A percentile compares a stretch with the other conserved stretches of the same genome.
Conservation (phyloP, 1,139 yeast genomes). For the Yamadazyma spencermartinsiae region DNA sequence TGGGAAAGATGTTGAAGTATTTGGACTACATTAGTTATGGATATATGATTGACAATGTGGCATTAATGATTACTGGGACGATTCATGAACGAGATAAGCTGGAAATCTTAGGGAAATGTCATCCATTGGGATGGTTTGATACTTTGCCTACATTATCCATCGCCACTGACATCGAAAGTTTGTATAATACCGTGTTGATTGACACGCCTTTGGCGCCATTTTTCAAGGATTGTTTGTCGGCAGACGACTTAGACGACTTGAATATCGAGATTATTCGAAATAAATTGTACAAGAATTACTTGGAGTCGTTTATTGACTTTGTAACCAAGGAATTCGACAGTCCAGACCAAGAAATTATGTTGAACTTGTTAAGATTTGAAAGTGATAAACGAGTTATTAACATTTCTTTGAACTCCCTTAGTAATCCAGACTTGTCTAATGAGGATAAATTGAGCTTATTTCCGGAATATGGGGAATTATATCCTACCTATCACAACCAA, state of each 20-base stretch:
- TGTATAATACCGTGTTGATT: constrained; percentile 90
- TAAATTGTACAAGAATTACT: constrained; percentile 85
- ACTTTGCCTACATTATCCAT: constrained; percentile 93
- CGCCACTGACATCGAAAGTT: constrained; percentile 89
- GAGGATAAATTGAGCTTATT: constrained; percentile 71
- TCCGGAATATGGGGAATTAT: constrained; percentile 79
- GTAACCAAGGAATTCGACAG: constrained; percentile 57
- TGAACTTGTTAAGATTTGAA: constrained; percentile 75
- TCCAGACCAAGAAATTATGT: constrained; percentile 85
- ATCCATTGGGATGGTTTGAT: constrained; percentile 98
- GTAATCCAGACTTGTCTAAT: constrained; percentile 66
- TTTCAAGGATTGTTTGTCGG: constrained; percentile 87
- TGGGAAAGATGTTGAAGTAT: constrained; percentile 75
- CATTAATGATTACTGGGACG: constrained; percentile 94
- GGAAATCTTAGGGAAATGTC: constrained; percentile 86
- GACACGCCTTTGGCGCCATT: constrained; percentile 98
- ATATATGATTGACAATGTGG: constrained; percentile 97
- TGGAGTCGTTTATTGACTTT: constrained; percentile 81
- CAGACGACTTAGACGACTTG: constrained; percentile 91
- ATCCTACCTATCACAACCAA: constrained; percentile 70
- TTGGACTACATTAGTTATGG: constrained; percentile 92
- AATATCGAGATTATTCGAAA: constrained; percentile 95
- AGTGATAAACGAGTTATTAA: constrained; percentile 95
- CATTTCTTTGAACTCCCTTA: constrained; percentile 85
- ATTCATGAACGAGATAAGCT: constrained; percentile 89